Evolutionary conservation across 192 early-diverging fungal genomes (phyloP), one percentile per base, ranked within the genome.

Genomic region (Kickxella alabastrina): DNA sequence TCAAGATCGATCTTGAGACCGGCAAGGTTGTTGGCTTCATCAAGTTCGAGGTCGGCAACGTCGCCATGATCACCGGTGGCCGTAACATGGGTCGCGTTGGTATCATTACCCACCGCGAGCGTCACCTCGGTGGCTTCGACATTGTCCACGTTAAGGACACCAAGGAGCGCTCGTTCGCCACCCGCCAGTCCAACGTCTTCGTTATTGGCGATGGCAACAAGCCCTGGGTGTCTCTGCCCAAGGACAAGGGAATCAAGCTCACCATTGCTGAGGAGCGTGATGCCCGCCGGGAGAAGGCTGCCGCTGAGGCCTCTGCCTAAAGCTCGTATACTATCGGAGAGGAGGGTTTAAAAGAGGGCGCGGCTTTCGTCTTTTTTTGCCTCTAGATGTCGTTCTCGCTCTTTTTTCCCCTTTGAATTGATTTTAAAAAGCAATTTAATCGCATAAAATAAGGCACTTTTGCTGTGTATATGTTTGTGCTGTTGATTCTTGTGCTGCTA

Each of bases 211-310:
- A 86, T 53, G 86, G 87, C 57, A 90, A 87, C 85, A 88, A 92
- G 84, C 83, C 93, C 39, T 92, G 83, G 83, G 87, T 99, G 80
- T 95, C 92, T 31, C 84, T 98, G 54, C 97, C 97, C 83, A 98
- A 96, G 86, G 90, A 90, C 81, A 95, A 95, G 86, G 95, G 95
- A 83, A 79, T 98, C 77, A 93, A 93, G 90, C 88, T 97, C 64
- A 92, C 92, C 74, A 98, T 99, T 68, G 82, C 95, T 59, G 95
- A 99, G 85, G 95, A 99, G 86, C 90, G 96, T 80, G 96, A 99
- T 81, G 75, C 87, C 35, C 84, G 93, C 60, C 79, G 92, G 57
- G 87, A 82, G 82, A 49, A 75, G 85, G 51, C 66, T 31, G 59
- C 62, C 25, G 54, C 70, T 38, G 63, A 66, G 54, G 71, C 60